Base-by-base conservation (phyloP, 164 flowering plant genomes). In the Platanus orientalis region DNA sequence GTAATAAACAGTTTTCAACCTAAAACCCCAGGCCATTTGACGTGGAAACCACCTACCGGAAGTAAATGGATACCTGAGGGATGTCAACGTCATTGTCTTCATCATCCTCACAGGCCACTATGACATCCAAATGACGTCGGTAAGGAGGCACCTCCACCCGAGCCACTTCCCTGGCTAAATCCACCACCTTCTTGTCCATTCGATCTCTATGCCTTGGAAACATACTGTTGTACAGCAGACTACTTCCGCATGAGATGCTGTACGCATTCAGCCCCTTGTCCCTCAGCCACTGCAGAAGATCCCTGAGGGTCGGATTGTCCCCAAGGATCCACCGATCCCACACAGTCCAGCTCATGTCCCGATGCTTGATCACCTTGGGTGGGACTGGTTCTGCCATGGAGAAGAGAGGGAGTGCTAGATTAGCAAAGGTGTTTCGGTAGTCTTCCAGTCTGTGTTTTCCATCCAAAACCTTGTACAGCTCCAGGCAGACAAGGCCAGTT, bases 381-480 rank as follows among this genome's bases (percentile, higher is more conserved):
- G 92, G 97, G 3, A 88, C 92, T 5, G 97, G 97, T 78, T 86
- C 91, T 1, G 95, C 92, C 74, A 88, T 86, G 14, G 97, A 82
- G 73, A 90, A 90, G 10, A 90, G 66, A 12, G 97, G 97, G 47
- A 90, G 80, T 13, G 90, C 94, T 25, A 90, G 72, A 77, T 90
- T 90, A 6, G 89, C 97, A 73, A 88, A 88, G 7, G 89, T 88
- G 76, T 90, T 90, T 1, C 91, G 71, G 64, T 88, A 90, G 73
- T 84, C 92, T 67, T 90, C 96, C 60, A 90, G 39, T 58, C 80
- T 81, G 79, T 88, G 95, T 7, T 75, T 83, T 39, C 87, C 91
- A 52, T 69, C 81, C 19, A 88, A 53, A 68, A 81, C 96, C 73
- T 90, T 90, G 86, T 88, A 90, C 26, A 90, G 84, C 70, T 90